phyloP scores from a whole-genome alignment of 2,329 filamentous ascomycete species.

The Neopestalotiopsis rosae region DNA sequence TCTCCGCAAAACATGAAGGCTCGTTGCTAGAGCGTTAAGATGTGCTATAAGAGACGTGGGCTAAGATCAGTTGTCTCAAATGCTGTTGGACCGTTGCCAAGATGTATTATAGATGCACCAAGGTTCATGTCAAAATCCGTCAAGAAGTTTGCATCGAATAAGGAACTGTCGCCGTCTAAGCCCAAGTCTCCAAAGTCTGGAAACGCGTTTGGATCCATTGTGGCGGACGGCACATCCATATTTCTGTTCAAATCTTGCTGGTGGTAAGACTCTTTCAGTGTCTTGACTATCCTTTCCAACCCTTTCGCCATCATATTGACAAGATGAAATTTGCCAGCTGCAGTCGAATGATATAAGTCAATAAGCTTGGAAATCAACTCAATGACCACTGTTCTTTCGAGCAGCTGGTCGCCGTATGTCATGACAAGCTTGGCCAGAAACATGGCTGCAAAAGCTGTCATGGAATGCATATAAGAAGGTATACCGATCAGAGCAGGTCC shows the following conservation, averaged over 20 bases:
- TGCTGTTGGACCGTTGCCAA: constrained; percentile 21
- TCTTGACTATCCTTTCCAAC: constrained; percentile 44
- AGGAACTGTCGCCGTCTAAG: constrained; percentile 13
- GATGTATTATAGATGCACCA: constrained; percentile 23
- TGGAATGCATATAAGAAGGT: constrained; percentile 56
- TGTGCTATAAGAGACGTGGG: constrained; percentile 20
- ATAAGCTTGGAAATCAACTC: constrained; percentile 44
- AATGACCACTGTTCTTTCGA: constrained; percentile 42
- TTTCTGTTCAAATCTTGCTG: not conserved
- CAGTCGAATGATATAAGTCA: constrained; percentile 43
- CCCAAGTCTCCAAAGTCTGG: constrained; percentile 16
- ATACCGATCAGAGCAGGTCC: constrained; percentile 47
- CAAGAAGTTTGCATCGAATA: constrained; percentile 22
- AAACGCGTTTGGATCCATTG: constrained; percentile 10
- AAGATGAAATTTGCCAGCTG: constrained; percentile 50
- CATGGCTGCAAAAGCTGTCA: constrained; percentile 59
- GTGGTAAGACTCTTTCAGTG: constrained; percentile 15
- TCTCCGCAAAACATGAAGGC: no score
- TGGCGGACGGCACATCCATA: not conserved
- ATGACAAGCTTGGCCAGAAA: constrained; percentile 54
- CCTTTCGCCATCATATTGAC: constrained; percentile 52
- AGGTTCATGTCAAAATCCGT: constrained; percentile 22
- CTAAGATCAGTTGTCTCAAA: constrained; percentile 24
- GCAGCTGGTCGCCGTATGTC: constrained; percentile 45
- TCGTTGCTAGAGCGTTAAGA: no score